These are phyloP conservation scores for Zygosaccharomyces bailii DNA, from an alignment of 805 yeast genomes.

Conservation along the genomic window DNA sequence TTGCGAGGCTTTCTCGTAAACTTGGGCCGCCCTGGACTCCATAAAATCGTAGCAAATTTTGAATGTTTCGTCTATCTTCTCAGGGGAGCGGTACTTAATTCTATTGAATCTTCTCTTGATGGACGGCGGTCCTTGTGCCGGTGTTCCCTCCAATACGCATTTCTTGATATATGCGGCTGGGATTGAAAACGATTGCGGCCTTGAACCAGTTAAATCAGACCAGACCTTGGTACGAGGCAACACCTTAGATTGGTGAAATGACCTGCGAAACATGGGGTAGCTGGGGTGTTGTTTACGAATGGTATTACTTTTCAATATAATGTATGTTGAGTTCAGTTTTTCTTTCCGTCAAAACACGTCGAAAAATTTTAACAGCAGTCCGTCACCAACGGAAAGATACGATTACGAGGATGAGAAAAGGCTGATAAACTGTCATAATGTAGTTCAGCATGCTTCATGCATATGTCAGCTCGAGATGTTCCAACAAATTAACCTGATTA, in stretches of 20 bases:
- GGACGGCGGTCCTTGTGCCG: conserved; percentile 50
- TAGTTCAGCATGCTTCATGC: too few relatives aligned
- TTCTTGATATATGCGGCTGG: conserved; percentile 27
- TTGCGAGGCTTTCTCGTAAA: conserved; percentile 31
- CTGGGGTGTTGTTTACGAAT: too few relatives aligned
- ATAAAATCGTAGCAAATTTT: conserved; percentile 61
- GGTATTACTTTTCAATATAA: too few relatives aligned
- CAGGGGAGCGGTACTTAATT: conserved; percentile 62
- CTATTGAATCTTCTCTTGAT: conserved; percentile 43
- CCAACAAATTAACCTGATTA: too few relatives aligned
- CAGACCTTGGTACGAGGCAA: conserved; percentile 25
- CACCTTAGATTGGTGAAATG: conserved; percentile 20
- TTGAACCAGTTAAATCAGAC: conserved; percentile 25
- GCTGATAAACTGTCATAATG: too few relatives aligned
- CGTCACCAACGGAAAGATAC: too few relatives aligned
- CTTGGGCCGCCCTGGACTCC: conserved; percentile 45
- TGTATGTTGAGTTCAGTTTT: too few relatives aligned
- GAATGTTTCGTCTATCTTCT: conserved; percentile 67
- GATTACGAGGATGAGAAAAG: too few relatives aligned
- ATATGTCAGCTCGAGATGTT: too few relatives aligned
- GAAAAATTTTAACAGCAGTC: conserved; percentile 5
- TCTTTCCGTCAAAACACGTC: neutral
- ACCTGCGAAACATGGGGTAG: conserved; percentile 24
- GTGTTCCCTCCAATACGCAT: conserved; percentile 36
- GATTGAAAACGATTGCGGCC: conserved; percentile 31